Evolutionary conservation across 2,329 filamentous ascomycete genomes (phyloP), one percentile per base, ranked within the genome.

Genomic region (Verruconis gallopava): DNA sequence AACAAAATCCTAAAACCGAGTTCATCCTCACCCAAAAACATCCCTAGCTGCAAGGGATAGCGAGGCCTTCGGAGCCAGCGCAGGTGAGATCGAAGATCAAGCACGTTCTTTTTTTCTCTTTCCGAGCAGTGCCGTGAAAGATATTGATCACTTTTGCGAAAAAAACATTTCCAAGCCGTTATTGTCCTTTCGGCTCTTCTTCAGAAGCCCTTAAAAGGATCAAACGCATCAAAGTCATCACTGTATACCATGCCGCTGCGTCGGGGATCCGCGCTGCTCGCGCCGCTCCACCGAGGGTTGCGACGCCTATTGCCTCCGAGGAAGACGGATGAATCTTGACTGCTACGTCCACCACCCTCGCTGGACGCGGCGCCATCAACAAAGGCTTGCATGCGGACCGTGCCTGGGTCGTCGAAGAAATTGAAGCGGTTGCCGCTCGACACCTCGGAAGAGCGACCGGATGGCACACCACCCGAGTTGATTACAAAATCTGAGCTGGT

Each of bases 311-410:
- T 9, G n/a, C 30, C 28, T 13, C 42, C 44, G 18, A 37, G 20
- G 4, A 18, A 4, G 18, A 34, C 20, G 14, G 30, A 35, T 4
- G 18, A 21, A 19, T 42, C 40, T 36, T 42, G 40, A 14, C 41
- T 37, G 37, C 19, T 18, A 17, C 36, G n/a, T 4, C 37, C 45
- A 35, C 13, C 37, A 18, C 45, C 38, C n/a, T 42, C 38, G 19
- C 38, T 9, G n/a, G n/a, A n/a, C n/a, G n/a, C n/a, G 25, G n/a
- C n/a, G n/a, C 36, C 64, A 48, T 77, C 73, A 50, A 98, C 93
- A 58, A 96, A 98, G 0, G 91, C 91, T 60, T 96, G 89, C 89
- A 98, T 96, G 20, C 91, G 77, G 37, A 96, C 77, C 2, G 88
- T 96, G 1, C 88, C 86, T 44, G 93, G 80, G 1, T 57, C 3